Evolutionary conservation across 1,284 basidiomycete genomes (phyloP).

Genomic region (Sanghuangporus sanghuang): DNA sequence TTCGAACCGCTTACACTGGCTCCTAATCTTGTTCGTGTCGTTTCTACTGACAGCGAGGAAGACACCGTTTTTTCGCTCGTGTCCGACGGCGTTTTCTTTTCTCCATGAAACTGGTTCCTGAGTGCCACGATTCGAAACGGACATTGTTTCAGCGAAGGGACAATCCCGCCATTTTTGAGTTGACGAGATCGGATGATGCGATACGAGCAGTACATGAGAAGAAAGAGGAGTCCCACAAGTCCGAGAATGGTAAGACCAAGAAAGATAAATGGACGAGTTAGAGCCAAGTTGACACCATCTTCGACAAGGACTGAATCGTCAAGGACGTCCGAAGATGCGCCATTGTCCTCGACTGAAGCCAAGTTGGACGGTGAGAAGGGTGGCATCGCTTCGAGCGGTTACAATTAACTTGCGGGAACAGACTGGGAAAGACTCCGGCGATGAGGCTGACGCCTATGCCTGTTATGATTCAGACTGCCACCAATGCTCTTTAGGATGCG

Average conservation of each 20-base stretch:
- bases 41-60: no score
- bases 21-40: no score
- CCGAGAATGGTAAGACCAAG: background rate
- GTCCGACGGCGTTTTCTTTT: no score
- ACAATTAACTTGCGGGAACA: background rate
- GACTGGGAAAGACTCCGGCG: background rate
- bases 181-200: background rate
- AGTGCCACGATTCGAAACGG: no score
- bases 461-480: no score
- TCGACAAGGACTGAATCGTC: background rate
- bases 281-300: background rate
- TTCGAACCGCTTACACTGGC: no score
- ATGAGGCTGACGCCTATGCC: background rate
- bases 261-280: background rate
- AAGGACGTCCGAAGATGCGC: background rate
- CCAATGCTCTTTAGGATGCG: no score
- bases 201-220: background rate
- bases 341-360: background rate
- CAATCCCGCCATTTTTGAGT: background rate
- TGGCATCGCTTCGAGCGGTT: background rate
- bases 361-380: background rate
- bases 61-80: no score
- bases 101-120: no score
- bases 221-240: background rate
- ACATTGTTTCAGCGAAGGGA: no score